phyloP scores from a whole-genome alignment of 2,329 filamentous ascomycete genomes.

The Nigrospora osmanthi region DNA sequence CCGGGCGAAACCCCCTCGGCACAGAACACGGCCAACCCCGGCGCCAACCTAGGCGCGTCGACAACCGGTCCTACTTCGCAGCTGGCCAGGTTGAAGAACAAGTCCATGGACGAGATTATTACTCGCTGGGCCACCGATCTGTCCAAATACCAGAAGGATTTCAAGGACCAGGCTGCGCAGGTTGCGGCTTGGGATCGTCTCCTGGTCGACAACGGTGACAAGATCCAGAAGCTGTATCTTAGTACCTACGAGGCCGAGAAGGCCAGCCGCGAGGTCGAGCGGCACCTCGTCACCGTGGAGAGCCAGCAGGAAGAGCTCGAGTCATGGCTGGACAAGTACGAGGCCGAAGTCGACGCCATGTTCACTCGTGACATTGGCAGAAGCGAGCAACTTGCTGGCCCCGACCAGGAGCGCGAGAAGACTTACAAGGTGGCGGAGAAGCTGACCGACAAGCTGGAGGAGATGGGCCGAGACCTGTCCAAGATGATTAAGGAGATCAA shows the following conservation, averaged over 20 bases:
- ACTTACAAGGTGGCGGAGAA: slow-evolving; percentile 96
- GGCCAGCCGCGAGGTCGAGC: slow-evolving; percentile 87
- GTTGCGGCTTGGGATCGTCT: slow-evolving; percentile 88
- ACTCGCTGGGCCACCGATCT: slow-evolving; percentile 94
- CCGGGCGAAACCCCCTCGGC: slow-evolving; percentile 19
- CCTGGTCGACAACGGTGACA: slow-evolving; percentile 87
- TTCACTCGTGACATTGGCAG: slow-evolving; percentile 72
- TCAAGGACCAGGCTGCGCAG: slow-evolving; percentile 80
- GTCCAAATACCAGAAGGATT: slow-evolving; percentile 93
- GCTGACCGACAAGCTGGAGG: slow-evolving; percentile 80
- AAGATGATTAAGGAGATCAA: slow-evolving; percentile 99
- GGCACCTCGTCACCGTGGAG: slow-evolving; percentile 82
- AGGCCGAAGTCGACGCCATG: slow-evolving; percentile 84
- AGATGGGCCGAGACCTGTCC: slow-evolving; percentile 85
- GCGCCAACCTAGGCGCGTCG: slow-evolving; percentile 54
- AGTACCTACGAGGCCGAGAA: slow-evolving; percentile 91
- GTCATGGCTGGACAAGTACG: slow-evolving; percentile 82
- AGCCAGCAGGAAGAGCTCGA: slow-evolving; percentile 88
- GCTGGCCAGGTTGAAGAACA: slow-evolving; percentile 89
- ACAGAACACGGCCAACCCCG: slow-evolving; percentile 12
- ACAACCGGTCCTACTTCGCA: slow-evolving; percentile 76
- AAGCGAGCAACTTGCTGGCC: slow-evolving; percentile 70
- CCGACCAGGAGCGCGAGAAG: slow-evolving; percentile 90
- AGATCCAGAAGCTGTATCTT: slow-evolving; percentile 87
- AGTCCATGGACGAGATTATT: slow-evolving; percentile 98